Evolutionary conservation across 225 moss, liverwort and hornwort genomes (phyloP).

Genomic region (Physcomitrellopsis africana): DNA sequence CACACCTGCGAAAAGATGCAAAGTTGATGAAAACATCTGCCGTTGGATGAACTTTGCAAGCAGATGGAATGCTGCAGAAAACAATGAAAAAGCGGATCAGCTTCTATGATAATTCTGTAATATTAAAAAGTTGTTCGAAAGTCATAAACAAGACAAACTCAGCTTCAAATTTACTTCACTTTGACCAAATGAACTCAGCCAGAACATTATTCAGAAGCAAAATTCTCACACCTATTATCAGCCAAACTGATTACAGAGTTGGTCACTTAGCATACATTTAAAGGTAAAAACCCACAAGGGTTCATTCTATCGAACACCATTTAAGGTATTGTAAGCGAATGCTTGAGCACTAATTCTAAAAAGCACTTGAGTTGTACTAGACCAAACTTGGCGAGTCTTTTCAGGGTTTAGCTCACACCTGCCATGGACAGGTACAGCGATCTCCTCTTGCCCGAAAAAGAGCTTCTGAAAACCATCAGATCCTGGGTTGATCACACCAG

Average conservation of each 20-base stretch:
- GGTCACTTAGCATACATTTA: neutral
- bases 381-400: neutral
- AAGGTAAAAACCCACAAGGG: neutral
- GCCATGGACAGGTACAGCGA: conserved; percentile 76
- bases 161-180: conserved; percentile 5
- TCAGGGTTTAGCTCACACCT: conserved; percentile 29
- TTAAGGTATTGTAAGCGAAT: neutral
- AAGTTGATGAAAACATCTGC: conserved; percentile 91
- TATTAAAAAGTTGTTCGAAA: neutral
- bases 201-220: neutral
- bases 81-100: conserved; percentile 16
- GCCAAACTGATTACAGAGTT: conserved; percentile 1
- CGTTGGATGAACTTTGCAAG: conserved; percentile 71
- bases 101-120: neutral
- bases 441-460: conserved; percentile 78
- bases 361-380: conserved; percentile 9
- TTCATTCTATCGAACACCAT: neutral
- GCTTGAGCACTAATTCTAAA: neutral
- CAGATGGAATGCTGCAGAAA: conserved; percentile 51
- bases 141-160: neutral
- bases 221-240: neutral
- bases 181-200: neutral
- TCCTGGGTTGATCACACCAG: conserved; percentile 77
- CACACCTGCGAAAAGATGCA: conserved; percentile 63
- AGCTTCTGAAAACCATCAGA: conserved; percentile 81